Evolutionary conservation across 441 rosid genomes (phyloP).

Genomic region (Codiaeum variegatum): DNA sequence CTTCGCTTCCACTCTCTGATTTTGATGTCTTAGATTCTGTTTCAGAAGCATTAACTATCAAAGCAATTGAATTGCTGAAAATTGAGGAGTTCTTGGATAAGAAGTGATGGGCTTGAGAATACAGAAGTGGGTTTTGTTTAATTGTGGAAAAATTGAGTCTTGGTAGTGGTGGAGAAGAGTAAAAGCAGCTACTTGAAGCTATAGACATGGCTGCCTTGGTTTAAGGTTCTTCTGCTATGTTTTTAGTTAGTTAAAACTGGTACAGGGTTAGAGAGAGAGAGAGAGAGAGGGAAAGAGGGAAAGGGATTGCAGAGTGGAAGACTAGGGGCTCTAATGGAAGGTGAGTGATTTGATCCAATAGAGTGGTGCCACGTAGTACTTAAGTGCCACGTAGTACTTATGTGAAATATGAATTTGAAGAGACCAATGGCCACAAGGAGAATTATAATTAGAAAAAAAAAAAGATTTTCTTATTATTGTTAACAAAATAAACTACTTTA

Average conservation of each 20-base stretch:
- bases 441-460: too few species aligned
- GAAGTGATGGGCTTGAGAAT: constrained; percentile 29
- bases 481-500: too few species aligned
- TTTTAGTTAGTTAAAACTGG: neutral
- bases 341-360: neutral
- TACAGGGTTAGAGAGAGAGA: neutral
- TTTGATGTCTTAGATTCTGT: constrained; percentile 40
- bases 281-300: neutral
- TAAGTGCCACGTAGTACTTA: neutral
- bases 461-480: too few species aligned
- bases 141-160: constrained; percentile 31
- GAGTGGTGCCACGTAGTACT: constrained; percentile 17
- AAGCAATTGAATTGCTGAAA: constrained; percentile 24
- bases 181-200: constrained; percentile 48
- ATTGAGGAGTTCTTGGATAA: constrained; percentile 30
- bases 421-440: neutral
- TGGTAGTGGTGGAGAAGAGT: constrained; percentile 51
- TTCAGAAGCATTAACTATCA: constrained; percentile 56
- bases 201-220: constrained; percentile 47
- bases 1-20: constrained; percentile 30
- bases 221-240: neutral
- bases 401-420: neutral
- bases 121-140: constrained; percentile 34
- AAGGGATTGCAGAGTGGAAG: constrained; percentile 4
- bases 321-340: constrained; percentile 25